Base-by-base conservation (phyloP, 441 rosid species). In the Brassica balearica region DNA sequence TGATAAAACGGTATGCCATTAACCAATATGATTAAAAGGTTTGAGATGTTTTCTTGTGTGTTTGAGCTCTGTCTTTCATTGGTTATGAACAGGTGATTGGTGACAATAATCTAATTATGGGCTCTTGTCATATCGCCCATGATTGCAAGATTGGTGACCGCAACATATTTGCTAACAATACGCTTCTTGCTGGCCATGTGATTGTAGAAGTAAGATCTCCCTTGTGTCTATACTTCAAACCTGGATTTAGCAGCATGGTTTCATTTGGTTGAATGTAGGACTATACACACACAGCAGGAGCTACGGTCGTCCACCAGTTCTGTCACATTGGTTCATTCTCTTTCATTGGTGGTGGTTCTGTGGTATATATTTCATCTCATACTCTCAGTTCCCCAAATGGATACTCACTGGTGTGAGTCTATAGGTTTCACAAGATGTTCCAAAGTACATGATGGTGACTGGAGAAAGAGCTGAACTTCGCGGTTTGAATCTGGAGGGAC, bases 121-220 rank as follows among this genome's bases (percentile, higher is more conserved):
- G 98, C 3, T 90, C 98, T 59, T 91, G 99, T 80, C 99, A 93
- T 82, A 86, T 96, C 77, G 99, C 98, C 41, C 99, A 93, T 82
- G 99, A 93, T 82, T 96, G 98, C 84, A 89, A 88, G 82, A 89
- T 92, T 41, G 97, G 99, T 17, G 88, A 87, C 87, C 73, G 55
- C 83, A 95, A 95, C 90, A 93, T 95, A 69, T 91, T 93, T 82
- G 95, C 97, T 25, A 93, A 95, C 77, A 89, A 76, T 83, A 93
- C 92, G 51, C 97, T 95, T 88, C 85, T 96, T 63, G 98, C 98
- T 0, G 98, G 99, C 68, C 98, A 93, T 85, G 97, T 96, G 66
- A 79, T 85, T 65, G 93, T 91, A 19, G 89, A 93, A 85, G 99
- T 93, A 89, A 87, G 91, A 38, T 48, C 5, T 17, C 19, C 41